A percentile compares a stretch with the other conserved stretches of the same genome.
Conservation (phyloP, 148 eudicot species). For the Rhododendron simsii region DNA sequence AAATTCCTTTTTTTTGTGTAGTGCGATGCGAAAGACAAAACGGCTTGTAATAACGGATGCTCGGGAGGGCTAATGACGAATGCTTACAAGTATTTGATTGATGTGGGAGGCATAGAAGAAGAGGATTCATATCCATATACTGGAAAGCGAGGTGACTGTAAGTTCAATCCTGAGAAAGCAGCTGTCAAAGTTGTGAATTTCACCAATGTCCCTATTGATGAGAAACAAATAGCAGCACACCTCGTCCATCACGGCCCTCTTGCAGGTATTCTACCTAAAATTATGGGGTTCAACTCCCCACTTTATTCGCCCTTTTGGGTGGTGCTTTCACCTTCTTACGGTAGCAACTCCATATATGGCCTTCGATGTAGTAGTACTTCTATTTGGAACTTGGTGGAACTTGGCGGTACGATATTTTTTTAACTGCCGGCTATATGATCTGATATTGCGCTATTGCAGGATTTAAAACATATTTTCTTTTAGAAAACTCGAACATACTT, state of each 20-base stretch:
- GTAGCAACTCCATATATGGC: not conserved
- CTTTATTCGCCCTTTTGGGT: not conserved
- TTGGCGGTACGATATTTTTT: no score
- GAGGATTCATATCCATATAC: constrained; percentile 71
- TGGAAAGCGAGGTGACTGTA: constrained; percentile 66
- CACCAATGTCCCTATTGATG: constrained; percentile 61
- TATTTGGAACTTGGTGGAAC: not conserved
- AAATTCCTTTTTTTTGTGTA: constrained; percentile 1
- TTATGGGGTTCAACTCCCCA: not conserved
- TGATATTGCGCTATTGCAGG: not conserved
- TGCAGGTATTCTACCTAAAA: constrained; percentile 44
- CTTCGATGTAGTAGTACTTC: not conserved
- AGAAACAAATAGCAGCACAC: constrained; percentile 78
- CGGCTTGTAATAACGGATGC: constrained; percentile 70
- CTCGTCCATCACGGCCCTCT: constrained; percentile 76
- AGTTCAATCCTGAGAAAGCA: constrained; percentile 42
- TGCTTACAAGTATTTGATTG: constrained; percentile 70
- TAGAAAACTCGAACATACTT: not conserved
- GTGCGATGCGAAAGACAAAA: constrained; percentile 56
- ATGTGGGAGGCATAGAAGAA: constrained; percentile 74
- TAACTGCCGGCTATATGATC: not conserved
- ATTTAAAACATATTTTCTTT: not conserved
- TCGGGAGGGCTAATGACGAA: constrained; percentile 87
- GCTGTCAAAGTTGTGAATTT: constrained; percentile 61
- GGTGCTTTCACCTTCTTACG: not conserved